Percentiles rank a stretch among this genome's conserved stretches.
Evolutionary conservation across 2,329 filamentous ascomycete genomes (phyloP).

Genomic region (Colletotrichum tropicicola): DNA sequence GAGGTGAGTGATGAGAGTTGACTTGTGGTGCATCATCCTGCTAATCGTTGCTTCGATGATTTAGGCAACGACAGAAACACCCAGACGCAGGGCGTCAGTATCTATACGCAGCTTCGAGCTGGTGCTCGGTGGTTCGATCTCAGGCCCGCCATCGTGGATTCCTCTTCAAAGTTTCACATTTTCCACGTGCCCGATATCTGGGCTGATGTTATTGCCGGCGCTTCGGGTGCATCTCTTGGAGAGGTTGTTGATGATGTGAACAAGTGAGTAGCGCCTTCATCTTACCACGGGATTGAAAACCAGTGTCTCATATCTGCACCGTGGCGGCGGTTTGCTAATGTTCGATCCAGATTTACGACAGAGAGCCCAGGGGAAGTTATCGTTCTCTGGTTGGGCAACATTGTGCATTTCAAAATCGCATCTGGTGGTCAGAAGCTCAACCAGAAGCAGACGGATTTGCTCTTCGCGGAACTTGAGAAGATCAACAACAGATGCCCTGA

Average conservation of each 20-base stretch:
- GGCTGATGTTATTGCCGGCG: conserved; percentile 31
- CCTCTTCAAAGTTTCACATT: too few species aligned
- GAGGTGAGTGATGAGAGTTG: too few species aligned
- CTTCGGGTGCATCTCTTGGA: conserved; percentile 55
- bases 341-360: conserved; percentile 51
- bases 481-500: conserved; percentile 50
- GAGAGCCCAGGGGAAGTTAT: conserved; percentile 54
- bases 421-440: conserved; percentile 45
- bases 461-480: conserved; percentile 50
- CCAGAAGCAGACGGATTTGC: conserved; percentile 52
- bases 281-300: too few species aligned
- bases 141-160: too few species aligned
- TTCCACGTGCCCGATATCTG: conserved; percentile 38
- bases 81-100: conserved; percentile 53
- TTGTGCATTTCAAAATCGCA: conserved; percentile 37
- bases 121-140: conserved; percentile 59
- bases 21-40: too few species aligned
- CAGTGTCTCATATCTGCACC: too few species aligned
- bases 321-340: too few species aligned
- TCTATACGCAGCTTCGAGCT: conserved; percentile 53
- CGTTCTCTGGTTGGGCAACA: conserved; percentile 55
- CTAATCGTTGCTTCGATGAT: too few species aligned
- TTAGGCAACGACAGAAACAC: conserved; percentile 54
- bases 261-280: too few species aligned
- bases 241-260: conserved; percentile 50